These are phyloP conservation scores for Fulvia fulva DNA, from an alignment of 2,329 filamentous ascomycete genomes.

Conservation along the genomic window DNA sequence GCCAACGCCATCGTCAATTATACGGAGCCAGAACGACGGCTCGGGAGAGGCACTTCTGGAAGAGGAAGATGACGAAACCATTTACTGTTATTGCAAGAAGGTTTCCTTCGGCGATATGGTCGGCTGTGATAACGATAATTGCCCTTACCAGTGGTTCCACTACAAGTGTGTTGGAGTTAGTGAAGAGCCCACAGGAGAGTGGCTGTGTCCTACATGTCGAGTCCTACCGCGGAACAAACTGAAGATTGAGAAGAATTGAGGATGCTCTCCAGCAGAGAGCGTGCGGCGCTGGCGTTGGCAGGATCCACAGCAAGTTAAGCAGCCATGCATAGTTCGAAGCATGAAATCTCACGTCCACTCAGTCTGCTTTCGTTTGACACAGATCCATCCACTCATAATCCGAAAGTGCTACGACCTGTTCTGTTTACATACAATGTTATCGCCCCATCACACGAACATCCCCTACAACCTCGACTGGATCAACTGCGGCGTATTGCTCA, in stretches of 20 bases:
- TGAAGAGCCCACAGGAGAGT: conserved; percentile 48
- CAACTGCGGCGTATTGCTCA: conserved; percentile 70
- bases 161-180: conserved; percentile 59
- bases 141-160: conserved; percentile 83
- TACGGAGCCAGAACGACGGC: conserved; percentile 27
- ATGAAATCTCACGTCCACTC: not conserved
- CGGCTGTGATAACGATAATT: conserved; percentile 78
- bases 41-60: conserved; percentile 26
- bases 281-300: not conserved
- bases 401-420: no score
- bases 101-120: conserved; percentile 87
- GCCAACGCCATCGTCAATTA: conserved; percentile 32
- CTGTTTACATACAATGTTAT: no score
- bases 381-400: no score
- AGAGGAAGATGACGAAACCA: conserved; percentile 48
- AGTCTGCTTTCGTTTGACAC: no score
- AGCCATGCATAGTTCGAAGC: not conserved
- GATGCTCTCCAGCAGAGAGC: not conserved
- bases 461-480: conserved; percentile 65
- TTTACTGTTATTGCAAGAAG: conserved; percentile 79
- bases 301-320: not conserved
- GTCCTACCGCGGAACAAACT: conserved; percentile 29
- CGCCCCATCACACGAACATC: not conserved
- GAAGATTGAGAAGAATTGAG: conserved; percentile 17
- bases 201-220: conserved; percentile 45